phyloP scores from a whole-genome alignment of 495 filamentous ascomycete species.

The Hypomontagnella submonticulosa region DNA sequence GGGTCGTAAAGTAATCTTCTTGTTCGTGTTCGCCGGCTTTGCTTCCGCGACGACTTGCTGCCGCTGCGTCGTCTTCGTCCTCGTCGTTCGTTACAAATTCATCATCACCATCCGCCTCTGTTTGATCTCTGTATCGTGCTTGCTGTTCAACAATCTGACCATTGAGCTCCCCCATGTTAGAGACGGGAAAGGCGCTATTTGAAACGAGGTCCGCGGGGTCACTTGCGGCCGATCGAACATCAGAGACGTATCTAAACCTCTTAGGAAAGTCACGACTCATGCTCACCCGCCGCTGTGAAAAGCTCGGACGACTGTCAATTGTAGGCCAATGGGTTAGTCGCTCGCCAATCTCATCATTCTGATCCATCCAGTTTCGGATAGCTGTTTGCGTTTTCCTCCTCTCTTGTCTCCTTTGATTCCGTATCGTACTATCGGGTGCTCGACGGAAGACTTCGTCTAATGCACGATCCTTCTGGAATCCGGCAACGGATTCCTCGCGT shows the following conservation, averaged over 20 bases:
- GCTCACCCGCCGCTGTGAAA: conserved; percentile 56
- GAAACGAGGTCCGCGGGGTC: conserved; percentile 65
- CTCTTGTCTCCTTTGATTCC: conserved; percentile 64
- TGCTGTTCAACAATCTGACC: conserved; percentile 46
- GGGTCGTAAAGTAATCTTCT: conserved; percentile 63
- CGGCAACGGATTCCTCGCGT: conserved; percentile 83
- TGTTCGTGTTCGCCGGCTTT: conserved; percentile 43
- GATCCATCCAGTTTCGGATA: conserved; percentile 88
- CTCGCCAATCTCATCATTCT: conserved; percentile 69
- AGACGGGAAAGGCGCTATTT: conserved; percentile 52
- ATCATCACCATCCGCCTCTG: conserved; percentile 87
- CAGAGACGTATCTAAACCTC: conserved; percentile 56
- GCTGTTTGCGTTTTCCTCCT: conserved; percentile 76
- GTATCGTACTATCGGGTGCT: conserved; percentile 56
- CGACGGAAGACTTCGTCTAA: conserved; percentile 91
- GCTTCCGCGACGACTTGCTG: conserved; percentile 43
- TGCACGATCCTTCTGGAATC: conserved; percentile 86
- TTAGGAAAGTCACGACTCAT: conserved; percentile 55
- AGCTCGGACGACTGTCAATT: conserved; percentile 55
- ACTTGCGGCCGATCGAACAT: conserved; percentile 63
- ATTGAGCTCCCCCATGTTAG: conserved; percentile 37
- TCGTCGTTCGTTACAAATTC: conserved; percentile 86
- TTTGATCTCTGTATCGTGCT: conserved; percentile 60
- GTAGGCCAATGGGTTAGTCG: conserved; percentile 65
- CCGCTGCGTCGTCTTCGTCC: conserved; percentile 63